phyloP scores from a whole-genome alignment of 2,329 filamentous ascomycete species.

The Trichoderma harzianum region DNA sequence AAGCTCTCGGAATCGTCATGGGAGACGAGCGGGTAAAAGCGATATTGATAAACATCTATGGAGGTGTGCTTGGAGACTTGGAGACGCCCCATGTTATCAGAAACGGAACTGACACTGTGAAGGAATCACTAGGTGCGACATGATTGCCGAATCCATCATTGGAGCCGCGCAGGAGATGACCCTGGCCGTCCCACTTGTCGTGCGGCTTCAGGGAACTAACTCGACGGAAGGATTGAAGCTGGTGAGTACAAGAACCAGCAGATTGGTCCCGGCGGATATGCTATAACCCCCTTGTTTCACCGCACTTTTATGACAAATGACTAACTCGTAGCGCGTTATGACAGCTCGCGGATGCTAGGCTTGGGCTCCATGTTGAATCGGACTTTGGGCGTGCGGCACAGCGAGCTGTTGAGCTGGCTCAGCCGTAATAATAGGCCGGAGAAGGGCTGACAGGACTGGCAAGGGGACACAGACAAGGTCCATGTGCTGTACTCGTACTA shows the following conservation, averaged over 20 bases:
- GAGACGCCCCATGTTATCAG: not conserved
- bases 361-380: conserved; percentile 38
- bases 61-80: conserved; percentile 28
- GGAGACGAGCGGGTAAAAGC: conserved; percentile 68
- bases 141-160: conserved; percentile 50
- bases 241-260: conserved; percentile 30
- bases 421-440: not conserved
- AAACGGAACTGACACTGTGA: conserved; percentile 1
- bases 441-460: not conserved
- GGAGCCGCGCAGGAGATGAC: conserved; percentile 38
- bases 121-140: conserved; percentile 49
- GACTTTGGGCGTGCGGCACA: conserved; percentile 38
- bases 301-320: conserved; percentile 14
- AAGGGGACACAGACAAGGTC: not conserved
- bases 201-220: conserved; percentile 48
- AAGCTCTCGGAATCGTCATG: conserved; percentile 70
- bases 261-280: conserved; percentile 1
- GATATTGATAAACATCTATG: conserved; percentile 57
- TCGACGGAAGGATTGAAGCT: conserved; percentile 38
- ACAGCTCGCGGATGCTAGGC: conserved; percentile 35
- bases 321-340: not conserved
- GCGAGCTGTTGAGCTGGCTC: conserved; percentile 34
- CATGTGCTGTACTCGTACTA: not conserved
- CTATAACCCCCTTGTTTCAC: not conserved
- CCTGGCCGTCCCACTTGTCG: conserved; percentile 42